These are phyloP conservation scores for Amauroascus verrucosus DNA, from an alignment of 2,329 filamentous ascomycete genomes.

Conservation along the genomic window DNA sequence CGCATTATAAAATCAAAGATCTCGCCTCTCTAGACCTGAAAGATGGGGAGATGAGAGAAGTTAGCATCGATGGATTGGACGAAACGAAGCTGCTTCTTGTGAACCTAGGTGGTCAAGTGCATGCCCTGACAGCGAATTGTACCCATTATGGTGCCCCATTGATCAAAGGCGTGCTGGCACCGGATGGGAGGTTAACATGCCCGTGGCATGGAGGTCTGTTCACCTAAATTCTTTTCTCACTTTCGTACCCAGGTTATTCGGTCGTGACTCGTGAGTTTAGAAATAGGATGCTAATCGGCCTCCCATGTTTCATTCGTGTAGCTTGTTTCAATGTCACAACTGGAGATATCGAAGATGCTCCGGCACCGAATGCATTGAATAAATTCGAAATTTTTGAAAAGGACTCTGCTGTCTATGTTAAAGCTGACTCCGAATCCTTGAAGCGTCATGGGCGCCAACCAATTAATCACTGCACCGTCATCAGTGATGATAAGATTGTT, in stretches of 20 bases:
- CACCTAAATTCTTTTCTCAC: conserved; percentile 12
- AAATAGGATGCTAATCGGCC: not conserved
- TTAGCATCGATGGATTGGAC: conserved; percentile 80
- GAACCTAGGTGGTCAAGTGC: conserved; percentile 63
- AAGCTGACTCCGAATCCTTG: conserved; percentile 66
- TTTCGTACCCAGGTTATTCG: not conserved
- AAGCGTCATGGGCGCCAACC: conserved; percentile 65
- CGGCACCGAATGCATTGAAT: conserved; percentile 74
- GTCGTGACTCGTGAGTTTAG: not conserved
- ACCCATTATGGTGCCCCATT: conserved; percentile 88
- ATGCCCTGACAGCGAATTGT: conserved; percentile 75
- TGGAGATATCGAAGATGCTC: conserved; percentile 91
- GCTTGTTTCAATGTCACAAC: conserved; percentile 86
- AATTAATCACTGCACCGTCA: conserved; percentile 58
- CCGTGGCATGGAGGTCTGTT: conserved; percentile 88
- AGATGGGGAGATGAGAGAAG: conserved; percentile 75
- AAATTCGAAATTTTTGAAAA: conserved; percentile 73
- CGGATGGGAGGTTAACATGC: conserved; percentile 75
- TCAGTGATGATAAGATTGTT: conserved; percentile 55
- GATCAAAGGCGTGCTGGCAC: conserved; percentile 71
- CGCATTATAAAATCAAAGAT: conserved; percentile 55
- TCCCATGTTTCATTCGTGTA: conserved; percentile 26
- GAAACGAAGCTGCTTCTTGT: conserved; percentile 77
- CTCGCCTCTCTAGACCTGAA: conserved; percentile 63
- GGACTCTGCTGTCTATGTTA: conserved; percentile 73